phyloP scores from a whole-genome alignment of 768 basidiomycete species.

The Symmetrospora coprosmae region DNA sequence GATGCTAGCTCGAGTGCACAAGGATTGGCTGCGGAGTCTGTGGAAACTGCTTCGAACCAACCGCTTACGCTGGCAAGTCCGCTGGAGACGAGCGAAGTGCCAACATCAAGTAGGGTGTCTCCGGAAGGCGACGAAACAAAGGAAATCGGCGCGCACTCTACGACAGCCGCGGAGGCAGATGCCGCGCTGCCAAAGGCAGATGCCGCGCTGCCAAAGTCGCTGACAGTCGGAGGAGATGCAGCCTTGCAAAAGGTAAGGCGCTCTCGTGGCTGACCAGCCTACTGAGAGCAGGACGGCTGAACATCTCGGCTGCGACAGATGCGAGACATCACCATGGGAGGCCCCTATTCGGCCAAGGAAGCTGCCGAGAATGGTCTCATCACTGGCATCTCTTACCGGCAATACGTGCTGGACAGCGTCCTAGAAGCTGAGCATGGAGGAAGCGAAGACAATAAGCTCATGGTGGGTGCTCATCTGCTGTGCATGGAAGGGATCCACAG shows the following conservation, averaged over 20 bases:
- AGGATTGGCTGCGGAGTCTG: too few relatives aligned
- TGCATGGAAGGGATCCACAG: neutral
- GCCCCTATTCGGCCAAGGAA: constrained; percentile 19
- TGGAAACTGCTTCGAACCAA: too few relatives aligned
- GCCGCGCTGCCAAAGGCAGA: neutral
- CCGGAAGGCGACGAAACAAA: neutral
- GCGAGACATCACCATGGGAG: neutral
- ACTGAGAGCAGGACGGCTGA: too few relatives aligned
- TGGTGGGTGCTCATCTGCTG: constrained; percentile 1
- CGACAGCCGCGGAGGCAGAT: neutral
- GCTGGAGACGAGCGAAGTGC: too few relatives aligned
- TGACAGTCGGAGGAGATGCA: constrained; percentile 1
- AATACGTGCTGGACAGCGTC: constrained; percentile 9
- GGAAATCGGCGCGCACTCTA: too few relatives aligned
- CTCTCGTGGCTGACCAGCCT: too few relatives aligned
- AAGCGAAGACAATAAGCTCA: constrained; percentile 14
- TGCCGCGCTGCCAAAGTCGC: neutral
- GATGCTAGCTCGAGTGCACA: too few relatives aligned
- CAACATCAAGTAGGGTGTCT: too few relatives aligned
- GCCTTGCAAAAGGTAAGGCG: constrained; percentile 1
- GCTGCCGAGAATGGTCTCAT: constrained; percentile 12
- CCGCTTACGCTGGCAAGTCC: too few relatives aligned
- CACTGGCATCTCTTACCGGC: constrained; percentile 3
- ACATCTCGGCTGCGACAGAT: too few relatives aligned
- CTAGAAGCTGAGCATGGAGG: constrained; percentile 18